Base-by-base conservation (phyloP, 2,329 filamentous ascomycete genomes). In the Tolypocladium capitatum region DNA sequence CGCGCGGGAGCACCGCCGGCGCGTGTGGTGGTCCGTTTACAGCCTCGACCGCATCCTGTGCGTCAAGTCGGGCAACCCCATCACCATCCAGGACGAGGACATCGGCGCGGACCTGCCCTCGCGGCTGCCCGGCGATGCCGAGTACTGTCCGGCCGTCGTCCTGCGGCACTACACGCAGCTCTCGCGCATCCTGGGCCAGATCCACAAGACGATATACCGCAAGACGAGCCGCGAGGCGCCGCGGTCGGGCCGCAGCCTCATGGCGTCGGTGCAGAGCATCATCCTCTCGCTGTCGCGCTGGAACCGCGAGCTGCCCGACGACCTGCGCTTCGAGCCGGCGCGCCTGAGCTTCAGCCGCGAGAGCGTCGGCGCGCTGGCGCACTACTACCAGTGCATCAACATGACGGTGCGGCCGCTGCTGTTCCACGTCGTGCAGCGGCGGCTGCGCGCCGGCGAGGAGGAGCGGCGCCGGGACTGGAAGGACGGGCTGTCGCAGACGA, bases 311-410 rank as follows among this genome's bases (percentile, higher is more conserved):
- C 56, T 77, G 4, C 75, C 75, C 0, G 61, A 66, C 24, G 59
- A 65, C 10, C 59, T 78, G 13, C 68, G 70, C 3, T 69, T 76
- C 42, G 68, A 76, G 52, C 72, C 73, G 16, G 63, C 61, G 1
- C 64, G 61, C 3, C 63, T 73, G 7, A 65, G 67, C 47, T 66
- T 71, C 41, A 68, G 67, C 36, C 70, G 73, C 13, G 73, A 76
- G 57, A 68, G 66, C 10, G 70, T 76, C 5, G 74, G 72, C 1
- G 72, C 71, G 4, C 70, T 74, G 46, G 58, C 75, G 21, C 74
- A 78, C 52, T 77, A 76, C 52, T 76, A 76, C 50, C 74, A 76
- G 40, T 78, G 75, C 55, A 69, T 78, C 54, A 76, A 76, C 53
- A 77, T 78, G 73, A 75, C 74, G 0, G 71, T 69, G 0, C 63